A percentile compares a stretch with the other conserved stretches of the same genome.
phyloP scores from a whole-genome alignment of 1,139 yeast genomes.

The Debaryomycetaceae sp. region DNA sequence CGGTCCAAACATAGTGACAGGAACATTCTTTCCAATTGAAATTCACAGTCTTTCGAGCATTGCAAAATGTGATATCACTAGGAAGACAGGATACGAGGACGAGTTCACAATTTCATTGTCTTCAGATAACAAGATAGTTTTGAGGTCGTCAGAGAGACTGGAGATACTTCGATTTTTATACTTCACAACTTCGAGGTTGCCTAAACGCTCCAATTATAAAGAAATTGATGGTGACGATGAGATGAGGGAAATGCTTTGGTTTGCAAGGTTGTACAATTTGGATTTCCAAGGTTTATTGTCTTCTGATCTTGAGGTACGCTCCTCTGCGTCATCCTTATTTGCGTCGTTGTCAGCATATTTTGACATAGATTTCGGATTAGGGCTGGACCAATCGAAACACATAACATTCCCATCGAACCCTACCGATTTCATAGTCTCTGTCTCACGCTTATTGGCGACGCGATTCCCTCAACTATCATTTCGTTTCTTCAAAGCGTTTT shows the following conservation, averaged over 20 bases:
- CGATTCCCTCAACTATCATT: slow-evolving; percentile 60
- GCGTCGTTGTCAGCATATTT: slow-evolving; percentile 63
- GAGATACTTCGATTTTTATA: slow-evolving; percentile 69
- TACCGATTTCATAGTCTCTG: slow-evolving; percentile 57
- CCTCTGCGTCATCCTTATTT: slow-evolving; percentile 61
- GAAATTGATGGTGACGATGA: slow-evolving; percentile 22
- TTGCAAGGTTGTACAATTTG: slow-evolving; percentile 62
- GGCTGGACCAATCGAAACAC: slow-evolving; percentile 54
- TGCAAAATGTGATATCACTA: slow-evolving; percentile 50
- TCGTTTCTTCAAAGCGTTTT: slow-evolving; percentile 59
- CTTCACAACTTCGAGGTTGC: slow-evolving; percentile 56
- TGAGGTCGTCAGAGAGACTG: slow-evolving; percentile 57
- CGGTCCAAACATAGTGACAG: slow-evolving; percentile 21
- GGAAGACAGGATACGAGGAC: slow-evolving; percentile 38
- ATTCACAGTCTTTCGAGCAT: slow-evolving; percentile 50
- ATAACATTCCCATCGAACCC: slow-evolving; percentile 74
- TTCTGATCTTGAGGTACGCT: slow-evolving; percentile 54
- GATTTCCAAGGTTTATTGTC: slow-evolving; percentile 68
- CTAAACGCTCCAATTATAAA: slow-evolving; percentile 24
- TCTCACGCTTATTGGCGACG: slow-evolving; percentile 56
- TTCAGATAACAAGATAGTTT: slow-evolving; percentile 42
- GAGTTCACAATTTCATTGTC: slow-evolving; percentile 56
- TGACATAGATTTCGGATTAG: slow-evolving; percentile 58
- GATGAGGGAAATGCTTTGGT: slow-evolving; percentile 29
- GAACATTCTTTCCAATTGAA: slow-evolving; percentile 48